A percentile compares a stretch with the other conserved stretches of the same genome.
These are phyloP conservation scores for Odontarrhena argentea DNA, from an alignment of 345 rosid species.

Conservation along the genomic window DNA sequence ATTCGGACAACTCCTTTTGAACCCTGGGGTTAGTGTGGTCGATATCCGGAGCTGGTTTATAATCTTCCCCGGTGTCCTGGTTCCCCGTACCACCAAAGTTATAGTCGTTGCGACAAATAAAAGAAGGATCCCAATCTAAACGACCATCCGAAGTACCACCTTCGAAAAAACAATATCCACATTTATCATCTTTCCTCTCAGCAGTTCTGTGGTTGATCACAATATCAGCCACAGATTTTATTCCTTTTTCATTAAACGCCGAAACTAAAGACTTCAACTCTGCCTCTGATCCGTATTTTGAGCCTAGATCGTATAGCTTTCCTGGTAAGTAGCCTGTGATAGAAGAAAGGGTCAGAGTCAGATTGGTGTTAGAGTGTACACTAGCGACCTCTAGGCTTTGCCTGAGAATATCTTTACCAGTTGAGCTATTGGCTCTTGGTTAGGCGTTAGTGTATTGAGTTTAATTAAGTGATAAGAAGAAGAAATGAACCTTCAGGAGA, in stretches of 20 bases:
- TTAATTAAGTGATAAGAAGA: neutral
- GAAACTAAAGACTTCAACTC: constrained; percentile 58
- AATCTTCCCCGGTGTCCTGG: constrained; percentile 62
- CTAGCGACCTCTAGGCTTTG: no score
- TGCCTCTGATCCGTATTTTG: constrained; percentile 65
- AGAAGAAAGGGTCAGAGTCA: neutral
- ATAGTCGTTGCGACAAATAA: constrained; percentile 59
- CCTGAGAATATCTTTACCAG: no score
- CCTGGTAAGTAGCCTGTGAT: constrained; percentile 80
- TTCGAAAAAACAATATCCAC: constrained; percentile 71
- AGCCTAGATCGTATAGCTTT: constrained; percentile 77
- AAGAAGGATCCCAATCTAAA: constrained; percentile 85
- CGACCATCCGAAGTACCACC: constrained; percentile 81
- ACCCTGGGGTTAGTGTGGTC: constrained; percentile 76
- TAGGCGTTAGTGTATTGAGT: no score
- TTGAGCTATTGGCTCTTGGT: no score
- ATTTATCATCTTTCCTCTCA: constrained; percentile 62
- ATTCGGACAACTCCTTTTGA: constrained; percentile 68
- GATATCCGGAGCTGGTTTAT: constrained; percentile 68
- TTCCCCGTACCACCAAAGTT: constrained; percentile 67
- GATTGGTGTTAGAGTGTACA: neutral
- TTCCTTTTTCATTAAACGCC: constrained; percentile 54
- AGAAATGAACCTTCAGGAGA: constrained; percentile 53
- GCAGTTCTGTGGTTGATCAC: constrained; percentile 91
- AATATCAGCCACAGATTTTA: constrained; percentile 78